A percentile compares a stretch with the other conserved stretches of the same genome.
Evolutionary conservation across 164 flowering plant species (phyloP).

Genomic region (Macadamia tetraphylla): DNA sequence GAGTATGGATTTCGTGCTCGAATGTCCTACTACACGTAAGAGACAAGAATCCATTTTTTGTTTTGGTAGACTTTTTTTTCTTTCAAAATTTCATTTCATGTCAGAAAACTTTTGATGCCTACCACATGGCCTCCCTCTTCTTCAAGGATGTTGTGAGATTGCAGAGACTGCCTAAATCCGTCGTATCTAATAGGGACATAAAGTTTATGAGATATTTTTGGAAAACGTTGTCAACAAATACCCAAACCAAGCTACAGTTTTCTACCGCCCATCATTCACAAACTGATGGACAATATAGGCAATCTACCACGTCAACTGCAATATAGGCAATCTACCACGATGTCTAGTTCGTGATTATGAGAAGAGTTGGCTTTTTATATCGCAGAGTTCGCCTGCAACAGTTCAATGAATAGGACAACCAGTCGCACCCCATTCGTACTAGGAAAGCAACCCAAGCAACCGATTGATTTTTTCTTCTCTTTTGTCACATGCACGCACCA

Average conservation of each 20-base stretch:
- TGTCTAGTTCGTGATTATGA: not conserved
- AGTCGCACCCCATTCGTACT: not conserved
- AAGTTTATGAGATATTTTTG: constrained; percentile 9
- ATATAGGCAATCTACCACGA: not conserved
- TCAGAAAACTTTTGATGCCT: not conserved
- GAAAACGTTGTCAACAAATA: not conserved
- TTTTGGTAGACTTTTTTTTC: no score
- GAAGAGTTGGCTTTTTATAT: not conserved
- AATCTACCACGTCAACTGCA: not conserved
- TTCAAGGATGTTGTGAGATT: constrained; percentile 1
- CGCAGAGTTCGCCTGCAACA: constrained; percentile 12
- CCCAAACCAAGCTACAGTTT: not conserved
- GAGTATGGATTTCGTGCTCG: constrained; percentile 16
- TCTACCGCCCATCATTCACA: not conserved
- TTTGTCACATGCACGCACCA: not conserved
- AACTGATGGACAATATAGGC: not conserved
- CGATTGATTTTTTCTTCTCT: constrained; percentile 6
- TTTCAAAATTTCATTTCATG: constrained; percentile 9
- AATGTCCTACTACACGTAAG: no score
- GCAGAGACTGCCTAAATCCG: constrained; percentile 10
- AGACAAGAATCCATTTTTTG: no score
- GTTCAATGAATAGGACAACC: constrained; percentile 3
- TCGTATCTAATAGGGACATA: not conserved
- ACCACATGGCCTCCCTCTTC: not conserved
- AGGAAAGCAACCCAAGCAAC: not conserved